These are phyloP conservation scores for Chenopodium quinoa DNA, from an alignment of 148 eudicot species.

Conservation along the genomic window DNA sequence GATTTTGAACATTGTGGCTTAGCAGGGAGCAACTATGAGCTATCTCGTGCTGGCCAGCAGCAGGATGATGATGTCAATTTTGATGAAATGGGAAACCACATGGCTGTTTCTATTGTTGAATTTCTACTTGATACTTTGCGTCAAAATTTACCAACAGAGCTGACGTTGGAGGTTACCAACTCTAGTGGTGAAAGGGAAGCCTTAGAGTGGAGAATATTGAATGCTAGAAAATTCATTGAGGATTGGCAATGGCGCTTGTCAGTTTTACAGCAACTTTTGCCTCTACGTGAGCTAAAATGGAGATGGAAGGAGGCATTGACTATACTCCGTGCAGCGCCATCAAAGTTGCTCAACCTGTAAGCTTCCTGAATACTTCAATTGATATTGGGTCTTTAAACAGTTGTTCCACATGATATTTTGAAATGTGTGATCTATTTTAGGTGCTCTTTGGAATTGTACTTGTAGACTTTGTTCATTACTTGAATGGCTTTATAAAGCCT, in stretches of 20 bases:
- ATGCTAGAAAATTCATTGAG: constrained; percentile 67
- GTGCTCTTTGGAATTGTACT: background rate
- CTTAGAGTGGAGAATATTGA: constrained; percentile 77
- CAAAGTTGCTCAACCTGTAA: constrained; percentile 94
- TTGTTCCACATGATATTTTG: background rate
- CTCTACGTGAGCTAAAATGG: constrained; percentile 87
- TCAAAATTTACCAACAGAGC: constrained; percentile 65
- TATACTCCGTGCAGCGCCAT: constrained; percentile 95
- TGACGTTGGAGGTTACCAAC: constrained; percentile 39
- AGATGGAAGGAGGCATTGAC: constrained; percentile 93
- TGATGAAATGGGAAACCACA: constrained; percentile 55
- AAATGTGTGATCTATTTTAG: background rate
- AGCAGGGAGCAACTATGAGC: constrained; percentile 37
- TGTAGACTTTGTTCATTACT: background rate
- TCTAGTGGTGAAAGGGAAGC: constrained; percentile 62
- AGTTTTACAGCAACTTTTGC: constrained; percentile 76
- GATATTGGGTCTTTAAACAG: background rate
- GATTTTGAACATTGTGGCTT: constrained; percentile 50
- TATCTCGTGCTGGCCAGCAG: constrained; percentile 25
- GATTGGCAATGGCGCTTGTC: constrained; percentile 99
- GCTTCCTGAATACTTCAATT: constrained; percentile 24
- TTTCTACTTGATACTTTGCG: constrained; percentile 62
- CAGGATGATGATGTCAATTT: constrained; percentile 37
- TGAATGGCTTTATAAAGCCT: constrained; percentile 1
- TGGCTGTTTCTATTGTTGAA: constrained; percentile 67